A percentile compares a stretch with the other conserved stretches of the same genome.
phyloP scores from a whole-genome alignment of 176 grass and related monocot genomes.

The Chrysopogon serrulatus region DNA sequence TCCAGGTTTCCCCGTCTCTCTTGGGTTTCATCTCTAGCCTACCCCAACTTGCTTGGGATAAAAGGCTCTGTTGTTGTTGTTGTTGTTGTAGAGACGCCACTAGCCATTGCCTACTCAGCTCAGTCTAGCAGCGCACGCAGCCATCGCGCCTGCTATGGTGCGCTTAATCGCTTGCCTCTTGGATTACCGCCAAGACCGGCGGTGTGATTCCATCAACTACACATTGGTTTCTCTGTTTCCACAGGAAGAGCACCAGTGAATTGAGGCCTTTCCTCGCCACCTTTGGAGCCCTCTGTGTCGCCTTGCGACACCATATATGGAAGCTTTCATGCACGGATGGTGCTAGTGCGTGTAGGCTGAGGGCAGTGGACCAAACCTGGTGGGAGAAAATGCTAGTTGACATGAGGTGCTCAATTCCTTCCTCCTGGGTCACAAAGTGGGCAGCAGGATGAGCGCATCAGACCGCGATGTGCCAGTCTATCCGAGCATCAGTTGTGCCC shows the following conservation, averaged over 20 bases:
- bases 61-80: too few relatives aligned
- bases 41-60: too few relatives aligned
- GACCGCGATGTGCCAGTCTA: not conserved
- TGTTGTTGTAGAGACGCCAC: too few relatives aligned
- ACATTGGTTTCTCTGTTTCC: not conserved
- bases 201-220: not conserved
- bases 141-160: not conserved
- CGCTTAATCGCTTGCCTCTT: not conserved
- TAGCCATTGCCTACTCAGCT: not conserved
- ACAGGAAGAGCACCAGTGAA: not conserved
- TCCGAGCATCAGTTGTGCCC: not conserved
- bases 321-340: not conserved
- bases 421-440: not conserved
- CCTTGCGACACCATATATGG: not conserved
- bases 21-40: too few relatives aligned
- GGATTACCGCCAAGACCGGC: not conserved
- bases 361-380: too few relatives aligned
- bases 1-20: too few relatives aligned
- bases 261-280: not conserved
- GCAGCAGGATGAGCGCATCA: not conserved
- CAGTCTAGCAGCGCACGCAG: not conserved
- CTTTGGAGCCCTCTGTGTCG: not conserved
- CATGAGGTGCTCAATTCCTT: not conserved
- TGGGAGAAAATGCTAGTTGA: too few relatives aligned
- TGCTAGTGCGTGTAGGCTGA: not conserved